Evolutionary conservation across 108 stramenopile genomes (phyloP), one percentile per base, ranked within the genome.

Genomic region (Skeletonema marinoi): DNA sequence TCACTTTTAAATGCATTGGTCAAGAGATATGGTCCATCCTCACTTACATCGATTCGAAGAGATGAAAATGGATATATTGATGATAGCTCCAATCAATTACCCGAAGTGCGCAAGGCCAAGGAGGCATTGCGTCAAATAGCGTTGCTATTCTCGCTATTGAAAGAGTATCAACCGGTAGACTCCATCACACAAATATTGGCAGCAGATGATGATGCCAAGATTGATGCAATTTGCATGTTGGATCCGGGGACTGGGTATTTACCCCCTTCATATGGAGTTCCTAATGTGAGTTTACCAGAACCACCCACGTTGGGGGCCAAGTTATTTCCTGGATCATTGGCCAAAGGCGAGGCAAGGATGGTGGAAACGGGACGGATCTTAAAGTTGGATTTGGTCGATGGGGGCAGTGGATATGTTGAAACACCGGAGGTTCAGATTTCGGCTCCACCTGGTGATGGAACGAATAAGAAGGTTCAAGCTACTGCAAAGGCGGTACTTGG

Each of bases 41-140:
- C 89, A 4, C 17, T 51, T 3, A 51, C 41, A 12, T 42, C n/a
- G 3, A 17, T 21, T 54, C 88, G 19, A 58, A 65, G 29, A 77
- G 72, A 85, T 86, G 60, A 70, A 84, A 16, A 72, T 19, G 50
- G 50, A 51, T 51, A 51, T 51, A 21, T 51, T 19, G 50, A 51
- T 19, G 50, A 51, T 7, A 51, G 19, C 19, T 17, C 50, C 50
- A 51, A 21, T 4, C 50, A 51, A 51, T 14, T 51, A 19, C 50
- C 50, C 19, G 89, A 89, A 86, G 78, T 84, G 7, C 60, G 61
- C 10, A 80, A 71, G 46, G 41, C 67, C 48, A 90, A 89, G 61
- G 94, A 92, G 69, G 94, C 94, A 6, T 77, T 87, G 21, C 80
- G 94, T 61, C 94, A 95, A 72, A 91, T 95, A 64, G 90, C 90